A percentile compares a stretch with the other conserved stretches of the same genome.
Conservation (phyloP, 2,329 filamentous ascomycete genomes). For the Pseudocercospora eumusae region DNA sequence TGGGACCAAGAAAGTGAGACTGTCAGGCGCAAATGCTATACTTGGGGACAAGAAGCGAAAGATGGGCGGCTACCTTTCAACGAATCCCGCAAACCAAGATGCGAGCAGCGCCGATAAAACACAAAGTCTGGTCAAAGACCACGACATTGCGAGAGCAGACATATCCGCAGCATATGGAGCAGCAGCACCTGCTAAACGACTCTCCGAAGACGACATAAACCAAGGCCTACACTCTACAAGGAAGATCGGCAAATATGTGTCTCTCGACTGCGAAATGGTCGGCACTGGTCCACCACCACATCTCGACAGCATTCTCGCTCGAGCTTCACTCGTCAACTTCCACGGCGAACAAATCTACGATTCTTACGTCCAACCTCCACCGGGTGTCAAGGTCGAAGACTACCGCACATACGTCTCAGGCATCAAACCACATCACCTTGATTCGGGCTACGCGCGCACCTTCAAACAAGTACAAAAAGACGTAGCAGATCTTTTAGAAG, state of each 20-base stretch:
- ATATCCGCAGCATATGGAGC: constrained; percentile 65
- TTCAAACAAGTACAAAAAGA: constrained; percentile 77
- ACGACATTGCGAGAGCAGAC: constrained; percentile 58
- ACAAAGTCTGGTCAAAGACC: constrained; percentile 38
- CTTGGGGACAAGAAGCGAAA: constrained; percentile 36
- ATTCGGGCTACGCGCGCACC: constrained; percentile 45
- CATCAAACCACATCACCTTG: constrained; percentile 72
- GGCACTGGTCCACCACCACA: constrained; percentile 71
- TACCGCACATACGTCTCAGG: constrained; percentile 89
- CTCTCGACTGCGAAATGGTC: constrained; percentile 98
- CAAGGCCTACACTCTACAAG: constrained; percentile 50
- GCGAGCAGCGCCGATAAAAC: constrained; percentile 50
- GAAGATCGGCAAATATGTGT: constrained; percentile 84
- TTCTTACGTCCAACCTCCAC: constrained; percentile 73
- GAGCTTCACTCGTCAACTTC: constrained; percentile 90
- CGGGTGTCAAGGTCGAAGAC: constrained; percentile 72
- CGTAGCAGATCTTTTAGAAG: constrained; percentile 68
- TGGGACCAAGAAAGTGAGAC: constrained; percentile 29
- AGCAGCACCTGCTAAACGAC: constrained; percentile 60
- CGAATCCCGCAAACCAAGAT: constrained; percentile 44
- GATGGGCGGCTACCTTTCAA: constrained; percentile 55
- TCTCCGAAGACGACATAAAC: constrained; percentile 47
- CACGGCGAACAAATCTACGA: constrained; percentile 93
- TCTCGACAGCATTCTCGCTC: constrained; percentile 74
- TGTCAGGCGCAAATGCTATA: constrained; percentile 15